Evolutionary conservation across 768 basidiomycete species (phyloP), one percentile per base, ranked within the genome.

Genomic region (Terana coerulea): DNA sequence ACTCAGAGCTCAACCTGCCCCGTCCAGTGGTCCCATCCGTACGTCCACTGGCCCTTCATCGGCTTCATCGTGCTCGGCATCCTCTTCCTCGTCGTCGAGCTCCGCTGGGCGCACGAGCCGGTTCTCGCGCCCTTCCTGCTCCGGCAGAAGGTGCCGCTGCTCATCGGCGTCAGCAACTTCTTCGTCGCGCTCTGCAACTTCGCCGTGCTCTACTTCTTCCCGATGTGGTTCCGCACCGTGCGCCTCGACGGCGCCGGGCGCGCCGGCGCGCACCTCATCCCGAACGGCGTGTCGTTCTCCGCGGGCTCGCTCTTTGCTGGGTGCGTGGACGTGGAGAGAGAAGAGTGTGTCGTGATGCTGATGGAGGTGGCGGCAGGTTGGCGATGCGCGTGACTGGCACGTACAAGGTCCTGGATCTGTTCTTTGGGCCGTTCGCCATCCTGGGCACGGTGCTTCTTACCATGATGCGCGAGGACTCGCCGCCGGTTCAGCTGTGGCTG

Each of bases 171-270:
- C 46, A 86, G 80, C 61, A 88, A 88, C 59, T 85, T 88, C 59
- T 75, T 88, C 19, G 87, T 90, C 9, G 72, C 85, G 14, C 72
- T 76, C 5, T 89, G 86, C 65, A 91, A 88, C 60, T 86, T 91
- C 48, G 71, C 83, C 1, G 75, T 91, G 59, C 85, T 79, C 64
- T 91, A 87, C 65, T 89, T 84, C 67, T 86, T 80, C 67, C 89
- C 89, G 5, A 82, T 84, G 66, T 91, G 86, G 84, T 91, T 91
- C 63, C 86, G 90, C 65, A 88, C 86, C 0, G 89, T 91, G 3
- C 72, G 77, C 63, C 62, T 88, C 26, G 80, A 84, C 14, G 84
- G 73, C 46, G 81, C 86, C 15, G 80, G 85, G 7, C 77, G 75
- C 6, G 82, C 84, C 10, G 84, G 83, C 31, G 63, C 81, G 0